A percentile compares a stretch with the other conserved stretches of the same genome.
These are phyloP conservation scores for Neonectria ditissima DNA, from an alignment of 2,329 filamentous ascomycete genomes.

Conservation along the genomic window DNA sequence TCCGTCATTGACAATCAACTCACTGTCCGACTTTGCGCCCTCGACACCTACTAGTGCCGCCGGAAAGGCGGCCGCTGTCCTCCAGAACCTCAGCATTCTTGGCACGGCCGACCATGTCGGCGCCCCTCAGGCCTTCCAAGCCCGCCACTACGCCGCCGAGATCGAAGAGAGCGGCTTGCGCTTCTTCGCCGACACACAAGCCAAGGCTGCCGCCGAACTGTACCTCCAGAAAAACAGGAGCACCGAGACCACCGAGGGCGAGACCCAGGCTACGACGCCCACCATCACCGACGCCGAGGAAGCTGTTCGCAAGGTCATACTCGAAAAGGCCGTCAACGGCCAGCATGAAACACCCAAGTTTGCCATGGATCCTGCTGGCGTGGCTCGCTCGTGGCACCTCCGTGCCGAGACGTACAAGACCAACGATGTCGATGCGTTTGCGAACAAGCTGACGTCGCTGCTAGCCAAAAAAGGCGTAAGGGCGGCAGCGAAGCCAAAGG, in stretches of 20 bases:
- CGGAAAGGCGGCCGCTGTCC: conserved; percentile 49
- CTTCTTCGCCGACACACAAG: conserved; percentile 43
- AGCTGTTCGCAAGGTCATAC: conserved; percentile 48
- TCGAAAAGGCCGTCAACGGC: conserved; percentile 51
- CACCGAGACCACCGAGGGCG: conserved; percentile 34
- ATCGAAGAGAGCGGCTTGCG: conserved; percentile 43
- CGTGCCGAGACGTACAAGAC: conserved; percentile 52
- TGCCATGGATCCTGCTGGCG: conserved; percentile 48
- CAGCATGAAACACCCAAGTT: conserved; percentile 52
- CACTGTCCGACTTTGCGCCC: conserved; percentile 48
- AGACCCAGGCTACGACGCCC: conserved; percentile 23
- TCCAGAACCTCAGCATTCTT: conserved; percentile 52
- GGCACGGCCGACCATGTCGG: conserved; percentile 52
- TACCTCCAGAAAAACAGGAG: conserved; percentile 45
- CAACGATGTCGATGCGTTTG: conserved; percentile 52
- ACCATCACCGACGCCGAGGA: conserved; percentile 51
- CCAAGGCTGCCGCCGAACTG: conserved; percentile 47
- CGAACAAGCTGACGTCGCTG: conserved; percentile 54
- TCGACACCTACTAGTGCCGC: conserved; percentile 43
- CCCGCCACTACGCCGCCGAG: conserved; percentile 48
- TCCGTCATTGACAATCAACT: conserved; percentile 51
- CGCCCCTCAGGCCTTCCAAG: conserved; percentile 45
- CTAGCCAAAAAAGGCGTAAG: conserved; percentile 40
- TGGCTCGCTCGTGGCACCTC: conserved; percentile 53
- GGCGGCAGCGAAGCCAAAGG: conserved; percentile 38